Conservation (phyloP, 768 basidiomycete genomes). For the Mycena crocata region DNA sequence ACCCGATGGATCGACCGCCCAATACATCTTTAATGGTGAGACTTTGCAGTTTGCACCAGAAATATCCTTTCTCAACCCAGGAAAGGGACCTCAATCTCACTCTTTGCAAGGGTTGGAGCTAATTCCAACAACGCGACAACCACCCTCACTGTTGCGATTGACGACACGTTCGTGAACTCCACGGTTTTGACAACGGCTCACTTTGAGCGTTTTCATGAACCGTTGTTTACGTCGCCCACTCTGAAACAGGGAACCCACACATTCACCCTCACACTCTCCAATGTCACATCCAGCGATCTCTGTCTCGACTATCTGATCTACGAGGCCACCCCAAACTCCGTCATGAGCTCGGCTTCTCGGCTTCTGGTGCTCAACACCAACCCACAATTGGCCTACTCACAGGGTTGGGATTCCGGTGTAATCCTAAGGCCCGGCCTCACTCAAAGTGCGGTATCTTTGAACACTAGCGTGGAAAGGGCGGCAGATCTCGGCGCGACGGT, state of each 20-base stretch:
- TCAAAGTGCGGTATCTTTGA: neutral
- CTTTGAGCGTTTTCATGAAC: neutral
- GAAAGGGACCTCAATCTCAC: slow-evolving; percentile 13
- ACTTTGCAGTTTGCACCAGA: no score
- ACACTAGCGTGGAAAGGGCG: slow-evolving; percentile 4
- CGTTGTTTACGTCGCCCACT: neutral
- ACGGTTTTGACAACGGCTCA: neutral
- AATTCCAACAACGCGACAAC: neutral
- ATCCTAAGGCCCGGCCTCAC: neutral
- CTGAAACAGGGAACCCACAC: neutral
- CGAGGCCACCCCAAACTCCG: slow-evolving; percentile 1
- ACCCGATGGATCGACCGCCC: neutral
- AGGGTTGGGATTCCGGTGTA: neutral
- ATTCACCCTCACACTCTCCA: neutral
- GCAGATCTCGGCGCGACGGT: slow-evolving; percentile 10
- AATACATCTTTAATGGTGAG: neutral
- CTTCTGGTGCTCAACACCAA: neutral
- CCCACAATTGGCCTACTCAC: neutral
- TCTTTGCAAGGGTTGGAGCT: neutral
- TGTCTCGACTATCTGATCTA: slow-evolving; percentile 14
- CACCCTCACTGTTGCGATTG: neutral
- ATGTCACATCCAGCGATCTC: neutral
- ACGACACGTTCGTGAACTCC: neutral
- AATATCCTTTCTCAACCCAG: neutral
- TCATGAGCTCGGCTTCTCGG: neutral